Evolutionary conservation across 129 eudicot genomes (phyloP).

Genomic region (Pulicaria dysenterica): DNA sequence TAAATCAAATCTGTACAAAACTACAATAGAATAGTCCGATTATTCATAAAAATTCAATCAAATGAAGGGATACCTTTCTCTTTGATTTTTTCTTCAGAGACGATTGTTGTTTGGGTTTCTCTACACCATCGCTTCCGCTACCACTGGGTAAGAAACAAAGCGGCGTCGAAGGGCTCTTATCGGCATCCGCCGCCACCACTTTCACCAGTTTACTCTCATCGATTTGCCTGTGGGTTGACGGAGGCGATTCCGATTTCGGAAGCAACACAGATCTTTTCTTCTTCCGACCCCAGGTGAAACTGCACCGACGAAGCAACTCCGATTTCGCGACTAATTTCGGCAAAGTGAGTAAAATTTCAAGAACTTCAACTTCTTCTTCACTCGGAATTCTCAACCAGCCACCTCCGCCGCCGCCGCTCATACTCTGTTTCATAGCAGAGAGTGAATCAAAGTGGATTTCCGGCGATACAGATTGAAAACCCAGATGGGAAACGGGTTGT

Average conservation of each 20-base stretch:
- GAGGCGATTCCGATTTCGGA: conserved; percentile 24
- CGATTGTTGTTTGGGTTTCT: conserved; percentile 12
- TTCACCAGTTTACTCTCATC: neutral
- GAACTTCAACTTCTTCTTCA: conserved; percentile 37
- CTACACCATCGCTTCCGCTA: conserved; percentile 51
- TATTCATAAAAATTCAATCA: neutral
- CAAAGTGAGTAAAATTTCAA: conserved; percentile 37
- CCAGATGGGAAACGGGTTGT: neutral
- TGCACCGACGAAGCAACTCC: neutral
- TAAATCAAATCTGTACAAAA: conserved; percentile 6
- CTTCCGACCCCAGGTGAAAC: conserved; percentile 38
- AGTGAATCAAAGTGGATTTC: neutral
- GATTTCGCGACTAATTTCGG: neutral
- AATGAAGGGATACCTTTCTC: conserved; percentile 36
- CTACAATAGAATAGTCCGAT: conserved; percentile 1
- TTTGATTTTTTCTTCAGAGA: conserved; percentile 23
- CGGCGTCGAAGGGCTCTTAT: conserved; percentile 57
- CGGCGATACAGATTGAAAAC: conserved; percentile 10
- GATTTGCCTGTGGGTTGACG: neutral
- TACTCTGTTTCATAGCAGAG: conserved; percentile 23
- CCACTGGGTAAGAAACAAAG: conserved; percentile 44
- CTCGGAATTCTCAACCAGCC: conserved; percentile 5
- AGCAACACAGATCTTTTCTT: conserved; percentile 47
- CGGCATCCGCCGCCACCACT: conserved; percentile 29
- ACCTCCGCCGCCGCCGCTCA: neutral